These are phyloP conservation scores for Starmerella sp. DNA, from an alignment of 805 yeast species.

Conservation along the genomic window DNA sequence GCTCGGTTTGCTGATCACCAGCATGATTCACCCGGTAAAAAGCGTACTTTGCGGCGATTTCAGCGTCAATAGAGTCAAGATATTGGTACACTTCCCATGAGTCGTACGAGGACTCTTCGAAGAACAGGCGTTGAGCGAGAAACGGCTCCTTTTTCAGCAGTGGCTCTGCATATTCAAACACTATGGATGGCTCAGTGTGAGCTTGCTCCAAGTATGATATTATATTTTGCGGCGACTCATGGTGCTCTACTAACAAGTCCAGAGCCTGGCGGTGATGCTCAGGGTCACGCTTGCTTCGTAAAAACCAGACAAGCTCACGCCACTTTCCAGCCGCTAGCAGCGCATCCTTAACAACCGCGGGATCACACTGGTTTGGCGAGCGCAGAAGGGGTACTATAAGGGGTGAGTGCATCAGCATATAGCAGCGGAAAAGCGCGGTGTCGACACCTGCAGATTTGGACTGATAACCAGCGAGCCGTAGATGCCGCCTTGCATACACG, in stretches of 20 bases:
- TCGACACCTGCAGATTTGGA: conserved; percentile 43
- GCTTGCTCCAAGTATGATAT: conserved; percentile 14
- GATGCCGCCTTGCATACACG: conserved; percentile 14
- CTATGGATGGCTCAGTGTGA: conserved; percentile 37
- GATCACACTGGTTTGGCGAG: conserved; percentile 61
- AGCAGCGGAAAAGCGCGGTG: conserved; percentile 66
- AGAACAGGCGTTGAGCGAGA: conserved; percentile 43
- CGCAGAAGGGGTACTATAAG: conserved; percentile 76
- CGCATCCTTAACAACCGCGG: conserved; percentile 45
- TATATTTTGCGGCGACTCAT: conserved; percentile 18
- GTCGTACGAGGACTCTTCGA: conserved; percentile 35
- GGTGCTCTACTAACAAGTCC: conserved; percentile 39
- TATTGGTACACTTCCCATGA: conserved; percentile 16
- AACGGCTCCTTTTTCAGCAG: conserved; percentile 34
- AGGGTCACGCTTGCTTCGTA: conserved; percentile 41
- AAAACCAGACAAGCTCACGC: conserved; percentile 68
- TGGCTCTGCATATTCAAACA: conserved; percentile 48
- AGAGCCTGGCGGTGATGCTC: conserved; percentile 52
- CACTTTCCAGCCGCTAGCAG: conserved; percentile 39
- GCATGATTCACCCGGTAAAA: background rate
- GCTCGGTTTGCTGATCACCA: background rate
- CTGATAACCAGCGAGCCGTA: conserved; percentile 8
- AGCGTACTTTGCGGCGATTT: conserved; percentile 10
- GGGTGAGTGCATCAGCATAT: conserved; percentile 54
- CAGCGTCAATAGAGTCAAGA: background rate